Percentiles rank a stretch among this genome's conserved stretches.
Evolutionary conservation across 371 early-diverging fungal species (phyloP).

Genomic region (Saksenaea oblongispora): DNA sequence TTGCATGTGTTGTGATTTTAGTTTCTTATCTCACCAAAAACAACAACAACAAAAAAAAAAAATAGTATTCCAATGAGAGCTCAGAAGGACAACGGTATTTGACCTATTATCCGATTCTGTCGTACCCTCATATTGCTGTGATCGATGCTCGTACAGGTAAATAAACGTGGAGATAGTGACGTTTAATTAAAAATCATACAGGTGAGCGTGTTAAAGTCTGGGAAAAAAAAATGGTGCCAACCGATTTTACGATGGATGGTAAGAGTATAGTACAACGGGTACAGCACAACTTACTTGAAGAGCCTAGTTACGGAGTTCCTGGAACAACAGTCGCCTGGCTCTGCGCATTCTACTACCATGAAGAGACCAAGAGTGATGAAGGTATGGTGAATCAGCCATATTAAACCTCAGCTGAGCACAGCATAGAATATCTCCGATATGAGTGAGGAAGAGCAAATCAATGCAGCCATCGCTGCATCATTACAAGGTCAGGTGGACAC

Average conservation of each 20-base stretch:
- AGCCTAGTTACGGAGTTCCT: constrained; percentile 50
- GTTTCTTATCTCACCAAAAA: neutral
- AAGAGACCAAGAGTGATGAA: constrained; percentile 32
- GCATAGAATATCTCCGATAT: constrained; percentile 62
- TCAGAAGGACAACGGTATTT: constrained; percentile 74
- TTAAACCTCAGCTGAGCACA: neutral
- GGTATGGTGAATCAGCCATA: constrained; percentile 10
- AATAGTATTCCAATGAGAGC: constrained; percentile 62
- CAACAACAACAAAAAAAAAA: neutral
- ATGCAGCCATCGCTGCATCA: constrained; percentile 80
- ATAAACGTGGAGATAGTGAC: neutral
- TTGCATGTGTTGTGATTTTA: neutral
- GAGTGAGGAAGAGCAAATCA: constrained; percentile 90
- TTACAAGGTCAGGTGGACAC: constrained; percentile 35
- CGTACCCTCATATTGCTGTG: constrained; percentile 84
- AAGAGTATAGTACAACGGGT: neutral
- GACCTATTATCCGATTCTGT: constrained; percentile 69
- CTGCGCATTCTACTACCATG: constrained; percentile 15
- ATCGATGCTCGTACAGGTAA: constrained; percentile 91
- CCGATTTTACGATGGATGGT: constrained; percentile 75
- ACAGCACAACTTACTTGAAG: neutral
- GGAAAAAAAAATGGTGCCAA: constrained; percentile 53
- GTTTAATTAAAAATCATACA: constrained; percentile 14
- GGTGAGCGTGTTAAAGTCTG: constrained; percentile 74
- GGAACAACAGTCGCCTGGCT: constrained; percentile 29